Conservation (phyloP, 2,329 filamentous ascomycete genomes). For the Dactylellina parvicollis region DNA sequence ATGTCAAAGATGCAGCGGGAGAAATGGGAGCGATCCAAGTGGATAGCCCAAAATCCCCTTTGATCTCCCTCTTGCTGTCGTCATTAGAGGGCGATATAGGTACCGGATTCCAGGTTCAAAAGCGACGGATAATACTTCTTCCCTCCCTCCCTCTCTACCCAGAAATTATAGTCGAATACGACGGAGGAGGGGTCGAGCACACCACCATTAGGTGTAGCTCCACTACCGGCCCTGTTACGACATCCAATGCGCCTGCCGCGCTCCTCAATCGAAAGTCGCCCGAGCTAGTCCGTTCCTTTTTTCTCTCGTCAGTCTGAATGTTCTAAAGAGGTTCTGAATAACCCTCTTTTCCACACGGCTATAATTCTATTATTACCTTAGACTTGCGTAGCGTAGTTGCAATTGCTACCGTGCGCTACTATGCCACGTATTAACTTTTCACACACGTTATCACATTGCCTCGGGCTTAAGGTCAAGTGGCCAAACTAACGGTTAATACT, state of each 20-base stretch:
- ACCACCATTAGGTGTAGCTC: slow-evolving; percentile 27
- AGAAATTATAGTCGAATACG: slow-evolving; percentile 20
- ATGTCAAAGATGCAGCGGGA: slow-evolving; percentile 54
- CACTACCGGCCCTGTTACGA: slow-evolving; percentile 29
- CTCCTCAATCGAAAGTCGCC: slow-evolving; percentile 40
- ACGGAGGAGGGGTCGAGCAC: slow-evolving; percentile 40
- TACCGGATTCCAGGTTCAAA: slow-evolving; percentile 50
- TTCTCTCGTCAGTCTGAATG: slow-evolving; percentile 22
- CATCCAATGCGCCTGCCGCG: slow-evolving; percentile 50
- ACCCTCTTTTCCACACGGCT: neutral
- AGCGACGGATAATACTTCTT: slow-evolving; percentile 51
- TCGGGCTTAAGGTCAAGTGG: neutral
- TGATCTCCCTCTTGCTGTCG: slow-evolving; percentile 42
- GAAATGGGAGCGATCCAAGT: slow-evolving; percentile 54
- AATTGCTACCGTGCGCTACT: neutral
- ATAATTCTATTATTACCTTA: slow-evolving; percentile 27
- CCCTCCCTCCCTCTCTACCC: slow-evolving; percentile 28
- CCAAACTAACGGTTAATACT: neutral
- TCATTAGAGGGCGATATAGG: slow-evolving; percentile 34
- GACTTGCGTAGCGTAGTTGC: neutral
- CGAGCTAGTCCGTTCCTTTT: slow-evolving; percentile 28
- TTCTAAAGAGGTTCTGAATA: neutral
- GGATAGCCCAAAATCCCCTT: slow-evolving; percentile 45
- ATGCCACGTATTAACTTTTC: neutral
- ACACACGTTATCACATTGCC: neutral